Evolutionary conservation across 2,329 filamentous ascomycete species (phyloP).

Genomic region (Sarocladiaceae sp.): DNA sequence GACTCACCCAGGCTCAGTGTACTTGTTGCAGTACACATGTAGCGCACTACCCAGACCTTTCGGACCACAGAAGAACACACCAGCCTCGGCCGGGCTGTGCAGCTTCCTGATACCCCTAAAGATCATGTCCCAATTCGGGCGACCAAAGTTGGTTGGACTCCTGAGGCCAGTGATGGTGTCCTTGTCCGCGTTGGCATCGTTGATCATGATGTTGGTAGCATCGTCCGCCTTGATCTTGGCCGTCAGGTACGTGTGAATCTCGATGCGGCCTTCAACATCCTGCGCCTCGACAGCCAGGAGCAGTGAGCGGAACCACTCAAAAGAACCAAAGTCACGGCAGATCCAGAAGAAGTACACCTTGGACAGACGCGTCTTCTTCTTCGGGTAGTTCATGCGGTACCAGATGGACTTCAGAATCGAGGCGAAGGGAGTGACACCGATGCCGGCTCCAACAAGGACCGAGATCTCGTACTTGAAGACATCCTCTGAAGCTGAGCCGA

Average conservation of each 20-base stretch:
- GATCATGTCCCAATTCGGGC: slow-evolving; percentile 87
- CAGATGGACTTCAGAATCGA: slow-evolving; percentile 87
- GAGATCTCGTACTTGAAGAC: slow-evolving; percentile 85
- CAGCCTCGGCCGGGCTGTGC: slow-evolving; percentile 64
- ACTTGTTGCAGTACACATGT: slow-evolving; percentile 83
- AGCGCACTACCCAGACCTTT: slow-evolving; percentile 70
- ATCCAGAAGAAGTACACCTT: slow-evolving; percentile 96
- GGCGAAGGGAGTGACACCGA: slow-evolving; percentile 80
- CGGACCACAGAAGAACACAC: slow-evolving; percentile 81
- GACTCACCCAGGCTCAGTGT: slow-evolving; percentile 70
- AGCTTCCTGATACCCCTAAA: slow-evolving; percentile 79
- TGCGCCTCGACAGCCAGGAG: slow-evolving; percentile 81
- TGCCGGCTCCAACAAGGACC: slow-evolving; percentile 73
- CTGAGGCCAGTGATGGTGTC: slow-evolving; percentile 79
- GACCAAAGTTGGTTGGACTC: slow-evolving; percentile 77
- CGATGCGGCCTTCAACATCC: slow-evolving; percentile 76
- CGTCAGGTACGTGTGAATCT: slow-evolving; percentile 84
- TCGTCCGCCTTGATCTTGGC: slow-evolving; percentile 82
- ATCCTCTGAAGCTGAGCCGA: slow-evolving; percentile 79
- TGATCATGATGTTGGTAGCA: slow-evolving; percentile 89
- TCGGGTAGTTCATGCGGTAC: slow-evolving; percentile 87
- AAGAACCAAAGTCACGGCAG: slow-evolving; percentile 79
- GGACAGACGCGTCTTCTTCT: slow-evolving; percentile 68
- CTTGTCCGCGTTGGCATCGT: slow-evolving; percentile 76
- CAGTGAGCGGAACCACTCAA: slow-evolving; percentile 84